Conservation (phyloP, 331 rosid species). For the Arachis monticola region DNA sequence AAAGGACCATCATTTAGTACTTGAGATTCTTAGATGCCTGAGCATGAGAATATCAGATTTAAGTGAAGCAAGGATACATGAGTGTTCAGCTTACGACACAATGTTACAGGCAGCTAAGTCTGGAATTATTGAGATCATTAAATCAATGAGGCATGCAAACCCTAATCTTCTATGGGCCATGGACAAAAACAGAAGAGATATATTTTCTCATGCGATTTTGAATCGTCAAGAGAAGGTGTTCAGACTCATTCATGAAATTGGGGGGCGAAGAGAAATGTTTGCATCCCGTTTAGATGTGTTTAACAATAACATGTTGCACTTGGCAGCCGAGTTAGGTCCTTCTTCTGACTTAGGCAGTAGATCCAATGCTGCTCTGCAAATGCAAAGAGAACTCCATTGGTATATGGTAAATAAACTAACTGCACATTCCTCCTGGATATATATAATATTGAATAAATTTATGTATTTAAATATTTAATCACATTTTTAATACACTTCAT, state of each 20-base stretch:
- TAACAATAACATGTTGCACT: constrained; percentile 34
- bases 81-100: neutral
- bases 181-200: constrained; percentile 1
- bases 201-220: constrained; percentile 36
- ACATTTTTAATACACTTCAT: too few relatives aligned
- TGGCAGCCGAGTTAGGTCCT: constrained; percentile 5
- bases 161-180: constrained; percentile 6
- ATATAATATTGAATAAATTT: too few relatives aligned
- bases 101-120: constrained; percentile 15
- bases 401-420: neutral
- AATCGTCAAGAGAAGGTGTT: constrained; percentile 39
- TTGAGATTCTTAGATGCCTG: neutral
- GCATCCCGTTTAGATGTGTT: neutral
- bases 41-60: neutral
- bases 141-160: neutral
- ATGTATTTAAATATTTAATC: too few relatives aligned
- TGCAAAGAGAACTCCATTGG: constrained; percentile 44
- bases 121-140: constrained; percentile 40
- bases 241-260: constrained; percentile 23
- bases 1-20: neutral
- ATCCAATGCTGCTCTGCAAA: constrained; percentile 37
- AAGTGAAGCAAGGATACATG: neutral
- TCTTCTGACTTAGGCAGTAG: neutral
- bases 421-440: too few relatives aligned
- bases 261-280: neutral